These are phyloP conservation scores for Volvox reticuliferus DNA, from an alignment of 139 green algal species.

Conservation along the genomic window DNA sequence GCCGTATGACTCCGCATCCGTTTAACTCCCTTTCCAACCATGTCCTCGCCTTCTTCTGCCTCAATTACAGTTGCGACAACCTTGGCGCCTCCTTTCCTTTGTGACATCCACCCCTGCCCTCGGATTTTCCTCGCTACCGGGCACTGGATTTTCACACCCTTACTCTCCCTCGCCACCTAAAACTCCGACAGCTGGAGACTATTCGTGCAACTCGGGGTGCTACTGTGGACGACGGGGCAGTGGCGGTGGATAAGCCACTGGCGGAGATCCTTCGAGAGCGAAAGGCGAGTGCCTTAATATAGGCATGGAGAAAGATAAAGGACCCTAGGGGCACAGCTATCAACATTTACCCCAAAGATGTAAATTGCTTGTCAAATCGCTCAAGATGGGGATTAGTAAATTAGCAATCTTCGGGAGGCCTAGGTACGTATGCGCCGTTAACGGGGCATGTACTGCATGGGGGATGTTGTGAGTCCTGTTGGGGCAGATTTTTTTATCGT, in stretches of 20 bases:
- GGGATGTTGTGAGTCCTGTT: neutral
- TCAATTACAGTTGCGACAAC: no score
- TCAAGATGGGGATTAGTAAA: neutral
- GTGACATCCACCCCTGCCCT: no score
- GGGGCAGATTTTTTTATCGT: no score
- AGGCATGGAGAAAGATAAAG: neutral
- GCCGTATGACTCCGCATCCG: no score
- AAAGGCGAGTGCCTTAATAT: slow-evolving; percentile 53
- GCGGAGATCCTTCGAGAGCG: slow-evolving; percentile 78
- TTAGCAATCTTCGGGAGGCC: neutral
- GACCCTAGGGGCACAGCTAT: neutral
- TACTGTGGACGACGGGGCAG: slow-evolving; percentile 68
- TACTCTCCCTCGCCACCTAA: no score
- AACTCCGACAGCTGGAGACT: slow-evolving; percentile 66
- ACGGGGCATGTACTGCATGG: neutral
- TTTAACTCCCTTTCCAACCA: no score
- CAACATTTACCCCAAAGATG: neutral
- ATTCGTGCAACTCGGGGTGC: slow-evolving; percentile 65
- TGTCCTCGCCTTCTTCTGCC: no score
- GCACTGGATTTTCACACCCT: no score
- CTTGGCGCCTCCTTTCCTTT: no score
- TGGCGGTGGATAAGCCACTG: slow-evolving; percentile 74
- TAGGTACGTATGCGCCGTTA: neutral
- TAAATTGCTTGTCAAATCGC: neutral
- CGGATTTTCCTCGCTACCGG: no score